A percentile compares a stretch with the other conserved stretches of the same genome.
Evolutionary conservation across 441 rosid genomes (phyloP).

Genomic region (Gossypium trilobum): DNA sequence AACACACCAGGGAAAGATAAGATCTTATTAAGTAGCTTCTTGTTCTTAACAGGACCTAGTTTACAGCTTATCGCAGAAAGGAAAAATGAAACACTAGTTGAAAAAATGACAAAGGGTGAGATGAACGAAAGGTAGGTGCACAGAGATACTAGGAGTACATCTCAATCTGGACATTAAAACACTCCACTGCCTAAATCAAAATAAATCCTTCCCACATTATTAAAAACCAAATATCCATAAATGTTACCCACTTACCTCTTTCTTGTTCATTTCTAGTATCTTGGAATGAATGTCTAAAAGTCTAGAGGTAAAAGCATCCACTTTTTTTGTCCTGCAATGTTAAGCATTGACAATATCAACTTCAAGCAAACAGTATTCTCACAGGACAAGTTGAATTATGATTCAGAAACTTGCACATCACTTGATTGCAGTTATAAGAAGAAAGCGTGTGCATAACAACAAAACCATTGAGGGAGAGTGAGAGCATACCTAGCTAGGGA

Average conservation of each 20-base stretch:
- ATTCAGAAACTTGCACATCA: neutral
- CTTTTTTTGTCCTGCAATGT: conserved; percentile 70
- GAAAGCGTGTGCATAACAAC: conserved; percentile 2
- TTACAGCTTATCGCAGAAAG: neutral
- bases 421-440: neutral
- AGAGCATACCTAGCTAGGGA: conserved; percentile 61
- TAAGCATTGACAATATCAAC: conserved; percentile 14
- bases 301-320: conserved; percentile 78
- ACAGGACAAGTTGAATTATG: neutral
- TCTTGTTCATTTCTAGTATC: conserved; percentile 77
- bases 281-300: conserved; percentile 88
- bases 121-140: neutral
- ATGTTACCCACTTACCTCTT: conserved; percentile 41
- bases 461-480: neutral
- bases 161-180: neutral
- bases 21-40: neutral
- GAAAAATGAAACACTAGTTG: neutral
- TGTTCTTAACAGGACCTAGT: neutral
- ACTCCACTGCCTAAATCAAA: conserved; percentile 8
- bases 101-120: neutral
- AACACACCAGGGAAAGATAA: neutral
- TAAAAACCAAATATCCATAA: neutral
- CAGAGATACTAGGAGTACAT: neutral
- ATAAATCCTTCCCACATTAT: conserved; percentile 1
- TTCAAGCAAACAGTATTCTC: neutral